Evolutionary conservation across 192 early-diverging fungal genomes (phyloP), one percentile per base, ranked within the genome.

Genomic region (Linnemannia hyalina): DNA sequence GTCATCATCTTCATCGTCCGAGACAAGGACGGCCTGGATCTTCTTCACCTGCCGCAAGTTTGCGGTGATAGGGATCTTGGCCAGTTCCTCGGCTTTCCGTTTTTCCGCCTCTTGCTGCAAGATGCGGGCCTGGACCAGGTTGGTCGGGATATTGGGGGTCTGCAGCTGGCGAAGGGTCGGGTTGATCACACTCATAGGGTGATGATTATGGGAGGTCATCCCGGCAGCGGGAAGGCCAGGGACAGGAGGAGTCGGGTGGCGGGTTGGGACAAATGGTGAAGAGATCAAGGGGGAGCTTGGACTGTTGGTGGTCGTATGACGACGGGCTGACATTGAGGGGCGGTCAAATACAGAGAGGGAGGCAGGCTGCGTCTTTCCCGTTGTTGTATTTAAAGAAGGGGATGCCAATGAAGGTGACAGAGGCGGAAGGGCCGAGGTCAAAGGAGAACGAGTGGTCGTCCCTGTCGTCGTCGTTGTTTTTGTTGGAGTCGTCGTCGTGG

Each of bases 41-140:
- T 86, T 86, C 44, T 86, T 86, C 11, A 86, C 84, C 29, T 70
- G 73, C 7, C 84, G 22, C 42, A 86, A 23, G 72, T 86, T 86
- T 26, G 84, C 84, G 8, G 84, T 86, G 47, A 86, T 86, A 10
- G 84, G 84, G 44, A 86, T 86, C 76, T 86, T 86, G 29, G 84
- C 84, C 60, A 86, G 40, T 41, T 86, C 84, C 41, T 86, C 84
- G 0, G 73, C 68, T 22, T 38, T 77, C 1, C 79, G 78, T 29
- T 74, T 77, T 26, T 86, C 42, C 52, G 81, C 84, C 35, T 86
- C 84, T 42, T 76, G 84, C 36, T 86, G 84, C 79, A 81, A 16
- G 41, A 86, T 86, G 70, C 84, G 36, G 23, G 84, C 84, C n/a
- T 81, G 79, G 7, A 86, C 84, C 4, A 86, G 54, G 68, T 86